phyloP scores from a whole-genome alignment of 2,329 filamentous ascomycete genomes.

The Diaporthe citriasiana region DNA sequence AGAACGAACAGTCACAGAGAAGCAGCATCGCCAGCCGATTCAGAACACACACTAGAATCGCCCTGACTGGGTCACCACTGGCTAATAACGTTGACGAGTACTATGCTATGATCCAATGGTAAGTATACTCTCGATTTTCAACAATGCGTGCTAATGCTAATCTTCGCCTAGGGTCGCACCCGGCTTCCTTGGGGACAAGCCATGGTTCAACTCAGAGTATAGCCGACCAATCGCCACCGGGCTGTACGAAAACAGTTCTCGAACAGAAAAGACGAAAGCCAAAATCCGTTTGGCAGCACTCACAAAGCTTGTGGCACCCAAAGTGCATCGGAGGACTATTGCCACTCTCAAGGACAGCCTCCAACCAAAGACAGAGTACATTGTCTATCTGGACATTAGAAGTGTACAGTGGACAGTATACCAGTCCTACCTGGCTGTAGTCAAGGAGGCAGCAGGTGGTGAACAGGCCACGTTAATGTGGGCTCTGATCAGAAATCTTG shows the following conservation, averaged over 20 bases:
- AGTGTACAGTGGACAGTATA: constrained; percentile 76
- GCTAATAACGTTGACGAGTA: constrained; percentile 89
- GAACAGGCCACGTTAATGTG: constrained; percentile 46
- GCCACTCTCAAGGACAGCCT: constrained; percentile 74
- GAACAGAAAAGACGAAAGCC: constrained; percentile 68
- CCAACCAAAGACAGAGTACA: constrained; percentile 84
- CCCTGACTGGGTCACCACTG: constrained; percentile 88
- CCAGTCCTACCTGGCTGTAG: constrained; percentile 52
- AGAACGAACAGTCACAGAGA: constrained; percentile 71
- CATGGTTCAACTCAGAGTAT: constrained; percentile 80
- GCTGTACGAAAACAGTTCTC: constrained; percentile 74
- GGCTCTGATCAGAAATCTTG: constrained; percentile 60
- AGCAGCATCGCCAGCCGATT: constrained; percentile 70
- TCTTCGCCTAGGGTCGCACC: constrained; percentile 73
- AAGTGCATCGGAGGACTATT: constrained; percentile 83
- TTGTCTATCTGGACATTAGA: constrained; percentile 81
- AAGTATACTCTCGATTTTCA: background rate
- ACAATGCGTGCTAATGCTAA: background rate
- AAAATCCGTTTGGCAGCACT: constrained; percentile 78
- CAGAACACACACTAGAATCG: constrained; percentile 79
- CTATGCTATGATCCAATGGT: constrained; percentile 85
- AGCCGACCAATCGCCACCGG: constrained; percentile 80
- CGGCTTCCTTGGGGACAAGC: constrained; percentile 77
- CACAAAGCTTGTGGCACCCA: constrained; percentile 79
- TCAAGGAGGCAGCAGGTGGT: background rate